A percentile compares a stretch with the other conserved stretches of the same genome.
Conservation (phyloP, 768 basidiomycete species). For the Boletus rubescentipes region DNA sequence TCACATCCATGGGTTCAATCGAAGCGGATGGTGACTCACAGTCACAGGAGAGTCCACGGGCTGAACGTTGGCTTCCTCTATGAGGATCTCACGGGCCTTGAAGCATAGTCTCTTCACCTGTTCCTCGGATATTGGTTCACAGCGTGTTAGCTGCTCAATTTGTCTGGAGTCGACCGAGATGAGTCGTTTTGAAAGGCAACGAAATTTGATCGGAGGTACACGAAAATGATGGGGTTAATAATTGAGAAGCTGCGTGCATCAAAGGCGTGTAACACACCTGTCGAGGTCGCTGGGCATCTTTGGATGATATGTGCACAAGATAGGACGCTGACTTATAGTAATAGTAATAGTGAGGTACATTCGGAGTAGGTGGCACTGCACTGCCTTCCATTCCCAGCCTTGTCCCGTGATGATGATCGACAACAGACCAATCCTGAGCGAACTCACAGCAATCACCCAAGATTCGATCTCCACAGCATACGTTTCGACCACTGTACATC, state of each 20-base stretch:
- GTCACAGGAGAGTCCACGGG: constrained; percentile 95
- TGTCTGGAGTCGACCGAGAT: constrained; percentile 54
- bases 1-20: constrained; percentile 1
- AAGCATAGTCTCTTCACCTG: constrained; percentile 94
- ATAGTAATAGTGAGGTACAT: constrained; percentile 25
- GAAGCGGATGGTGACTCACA: constrained; percentile 48
- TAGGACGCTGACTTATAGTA: constrained; percentile 31
- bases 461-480: constrained; percentile 12
- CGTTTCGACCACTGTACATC: constrained; percentile 20
- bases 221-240: constrained; percentile 21
- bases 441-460: constrained; percentile 5
- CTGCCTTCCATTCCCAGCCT: constrained; percentile 19
- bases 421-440: constrained; percentile 3
- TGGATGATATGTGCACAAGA: constrained; percentile 19
- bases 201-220: constrained; percentile 26
- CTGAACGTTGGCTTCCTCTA: constrained; percentile 98
- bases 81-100: constrained; percentile 94
- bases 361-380: constrained; percentile 24
- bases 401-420: constrained; percentile 24
- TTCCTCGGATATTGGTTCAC: constrained; percentile 93
- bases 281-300: constrained; percentile 57
- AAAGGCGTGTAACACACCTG: constrained; percentile 44
- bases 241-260: constrained; percentile 28
- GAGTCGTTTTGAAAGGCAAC: constrained; percentile 12
- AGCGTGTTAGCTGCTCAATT: constrained; percentile 90